Base-by-base conservation (phyloP, 306 rosid species). In the Canavalia gladiata region DNA sequence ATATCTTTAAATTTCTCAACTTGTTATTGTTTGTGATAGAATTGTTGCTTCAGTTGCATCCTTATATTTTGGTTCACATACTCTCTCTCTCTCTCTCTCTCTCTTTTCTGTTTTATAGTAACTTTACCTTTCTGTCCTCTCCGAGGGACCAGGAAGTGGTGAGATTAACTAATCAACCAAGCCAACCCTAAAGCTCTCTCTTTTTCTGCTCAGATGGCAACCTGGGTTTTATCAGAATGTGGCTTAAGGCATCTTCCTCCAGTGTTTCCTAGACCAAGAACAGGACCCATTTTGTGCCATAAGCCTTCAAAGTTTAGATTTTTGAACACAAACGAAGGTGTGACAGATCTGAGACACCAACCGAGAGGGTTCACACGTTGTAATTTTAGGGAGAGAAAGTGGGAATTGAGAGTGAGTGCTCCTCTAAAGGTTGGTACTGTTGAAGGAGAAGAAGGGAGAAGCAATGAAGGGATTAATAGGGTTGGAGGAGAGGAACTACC, bases 161-260 rank as follows among this genome's bases (percentile, higher is more conserved):
- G 34, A 4, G 72, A 78, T 18, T 9, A 18, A 37, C 11, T 29
- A 68, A 30, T 68, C 42, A 46, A 30, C 64, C 29, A 37, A 70
- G 2, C 65, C 45, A 45, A 46, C 34, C 51, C 57, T 30, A 49
- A 77, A 76, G 71, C 77, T 72, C 47, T 72, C 54, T 79, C 89
- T 68, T 39, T 41, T 88, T 87, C 39, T 87, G 85, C 82, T 83
- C 87, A 76, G 85, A 93, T 95, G 99, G 92, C 97, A 77, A 83
- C 89, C 13, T 90, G 87, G 92, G 94, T 92, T 79, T 76, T 89
- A 75, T 88, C 99, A 75, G 94, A 95, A 87, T 95, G 98, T 78
- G 93, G 94, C 63, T 75, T 93, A 9, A 93, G 83, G 67, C 90
- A 98, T 63, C 93, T 93, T 33, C 89, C 92, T 5, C 87, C 80